Evolutionary conservation across 2,329 filamentous ascomycete species (phyloP), one percentile per base, ranked within the genome.

Genomic region (Helminthosporium solani): DNA sequence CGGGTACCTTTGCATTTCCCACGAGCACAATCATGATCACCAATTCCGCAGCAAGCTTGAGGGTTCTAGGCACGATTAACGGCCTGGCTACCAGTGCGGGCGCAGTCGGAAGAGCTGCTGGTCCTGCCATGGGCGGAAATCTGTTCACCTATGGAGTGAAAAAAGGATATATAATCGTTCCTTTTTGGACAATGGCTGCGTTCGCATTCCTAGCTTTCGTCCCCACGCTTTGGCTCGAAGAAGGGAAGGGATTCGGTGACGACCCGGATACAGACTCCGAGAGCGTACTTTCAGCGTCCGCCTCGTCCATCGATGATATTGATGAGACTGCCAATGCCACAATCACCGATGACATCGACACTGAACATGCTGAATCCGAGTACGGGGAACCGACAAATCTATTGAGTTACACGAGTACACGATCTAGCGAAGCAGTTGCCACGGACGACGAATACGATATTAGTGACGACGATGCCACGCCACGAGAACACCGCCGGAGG

Each of bases 21-120:
- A 94, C 88, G 61, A 86, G 82, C 20, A 95, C 89, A 5, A 96
- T 97, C 57, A 77, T 97, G 38, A 79, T 97, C 30, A 96, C 91
- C 21, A 96, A 96, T 71, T 89, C 86, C 8, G 90, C 90, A 3
- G 72, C 78, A 1, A 90, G 86, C 44, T 74, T 96, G 14, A 76
- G 80, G 34, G 81, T 95, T 8, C 79, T 97, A 4, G 91, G 90
- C 1, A 96, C 91, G 0, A 73, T 97, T 44, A 97, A 97, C 62
- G 94, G 92, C 2, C 84, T 96, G 50, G 91, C 90, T 0, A 96
- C 91, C 0, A 87, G 86, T 45, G 83, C 91, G 27, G 86, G 85
- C 53, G 90, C 88, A 0, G 70, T 96, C 4, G 92, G 91, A 1
- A 77, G 91, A 39, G 91, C 90, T 0, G 61, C 80, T 0, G 94